Evolutionary conservation across 352 stramenopile species (phyloP).

Genomic region (Phytopythium delawarense): DNA sequence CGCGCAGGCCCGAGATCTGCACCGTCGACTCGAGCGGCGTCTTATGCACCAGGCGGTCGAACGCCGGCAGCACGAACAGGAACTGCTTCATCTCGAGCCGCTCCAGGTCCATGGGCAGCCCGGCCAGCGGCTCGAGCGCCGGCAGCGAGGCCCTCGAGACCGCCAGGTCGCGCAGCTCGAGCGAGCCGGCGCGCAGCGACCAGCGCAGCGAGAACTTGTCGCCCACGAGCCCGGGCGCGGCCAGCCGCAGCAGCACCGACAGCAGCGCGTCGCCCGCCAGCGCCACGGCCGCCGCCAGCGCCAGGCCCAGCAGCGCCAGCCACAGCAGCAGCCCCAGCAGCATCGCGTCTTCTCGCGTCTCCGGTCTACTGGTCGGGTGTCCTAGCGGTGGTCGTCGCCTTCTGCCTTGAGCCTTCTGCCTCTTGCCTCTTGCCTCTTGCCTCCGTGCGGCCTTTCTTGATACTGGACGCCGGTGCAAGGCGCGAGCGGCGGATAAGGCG

Average conservation of each 20-base stretch:
- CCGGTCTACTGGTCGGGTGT: too few relatives aligned
- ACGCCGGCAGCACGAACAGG: constrained; percentile 49
- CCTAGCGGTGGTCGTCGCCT: too few relatives aligned
- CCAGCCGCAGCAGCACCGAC: constrained; percentile 46
- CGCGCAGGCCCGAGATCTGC: constrained; percentile 43
- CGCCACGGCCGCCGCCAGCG: constrained; percentile 27
- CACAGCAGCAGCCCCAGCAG: constrained; percentile 23
- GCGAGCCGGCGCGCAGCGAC: constrained; percentile 52
- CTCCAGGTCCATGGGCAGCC: constrained; percentile 63
- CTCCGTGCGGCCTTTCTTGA: too few relatives aligned
- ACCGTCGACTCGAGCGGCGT: constrained; percentile 43
- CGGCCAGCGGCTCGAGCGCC: constrained; percentile 49
- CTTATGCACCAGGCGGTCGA: constrained; percentile 21
- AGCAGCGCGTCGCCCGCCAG: constrained; percentile 55
- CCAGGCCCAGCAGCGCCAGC: constrained; percentile 26
- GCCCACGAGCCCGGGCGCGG: constrained; percentile 39
- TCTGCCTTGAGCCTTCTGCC: too few relatives aligned
- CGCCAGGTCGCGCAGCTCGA: constrained; percentile 59
- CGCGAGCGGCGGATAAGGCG: too few relatives aligned
- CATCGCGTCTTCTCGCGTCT: not conserved
- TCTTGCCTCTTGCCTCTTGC: too few relatives aligned
- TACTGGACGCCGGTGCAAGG: too few relatives aligned
- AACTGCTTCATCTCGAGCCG: constrained; percentile 52
- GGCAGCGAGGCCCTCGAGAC: constrained; percentile 39
- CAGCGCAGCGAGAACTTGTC: constrained; percentile 53